Evolutionary conservation across 1,139 yeast genomes (phyloP).

Genomic region (Saccharomyces hybrid): DNA sequence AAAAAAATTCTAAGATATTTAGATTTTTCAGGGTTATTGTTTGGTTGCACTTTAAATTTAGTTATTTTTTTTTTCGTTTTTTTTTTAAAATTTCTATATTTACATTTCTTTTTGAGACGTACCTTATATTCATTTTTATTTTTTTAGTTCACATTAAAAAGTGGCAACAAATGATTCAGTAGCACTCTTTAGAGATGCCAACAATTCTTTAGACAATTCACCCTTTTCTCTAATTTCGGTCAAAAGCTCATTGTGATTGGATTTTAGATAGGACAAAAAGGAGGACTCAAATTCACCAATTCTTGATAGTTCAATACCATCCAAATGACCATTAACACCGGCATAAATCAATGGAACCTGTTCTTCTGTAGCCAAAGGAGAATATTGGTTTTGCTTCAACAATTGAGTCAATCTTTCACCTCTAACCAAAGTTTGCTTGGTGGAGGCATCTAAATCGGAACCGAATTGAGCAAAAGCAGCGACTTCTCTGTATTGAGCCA

Average conservation of each 20-base stretch:
- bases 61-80: not conserved
- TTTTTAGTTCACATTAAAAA: conserved; percentile 39
- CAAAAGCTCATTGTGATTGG: conserved; percentile 80
- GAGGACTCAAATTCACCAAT: conserved; percentile 88
- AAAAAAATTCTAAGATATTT: not conserved
- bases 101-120: conserved; percentile 1
- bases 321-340: conserved; percentile 99
- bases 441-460: conserved; percentile 99
- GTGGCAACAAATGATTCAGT: conserved; percentile 90
- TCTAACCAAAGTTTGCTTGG: conserved; percentile 97
- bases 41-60: not conserved
- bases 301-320: conserved; percentile 74
- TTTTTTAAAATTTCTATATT: not conserved
- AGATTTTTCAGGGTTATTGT: not conserved
- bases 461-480: conserved; percentile 99
- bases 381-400: conserved; percentile 95
- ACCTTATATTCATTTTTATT: not conserved
- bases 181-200: conserved; percentile 81
- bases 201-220: conserved; percentile 79
- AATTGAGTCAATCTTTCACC: conserved; percentile 99
- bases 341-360: conserved; percentile 98
- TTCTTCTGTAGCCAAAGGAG: conserved; percentile 97
- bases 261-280: conserved; percentile 83
- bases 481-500: conserved; percentile 99
- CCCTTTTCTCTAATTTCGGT: conserved; percentile 83